These are phyloP conservation scores for Exserohilum rostratum DNA, from an alignment of 2,329 filamentous ascomycete genomes.

Conservation along the genomic window DNA sequence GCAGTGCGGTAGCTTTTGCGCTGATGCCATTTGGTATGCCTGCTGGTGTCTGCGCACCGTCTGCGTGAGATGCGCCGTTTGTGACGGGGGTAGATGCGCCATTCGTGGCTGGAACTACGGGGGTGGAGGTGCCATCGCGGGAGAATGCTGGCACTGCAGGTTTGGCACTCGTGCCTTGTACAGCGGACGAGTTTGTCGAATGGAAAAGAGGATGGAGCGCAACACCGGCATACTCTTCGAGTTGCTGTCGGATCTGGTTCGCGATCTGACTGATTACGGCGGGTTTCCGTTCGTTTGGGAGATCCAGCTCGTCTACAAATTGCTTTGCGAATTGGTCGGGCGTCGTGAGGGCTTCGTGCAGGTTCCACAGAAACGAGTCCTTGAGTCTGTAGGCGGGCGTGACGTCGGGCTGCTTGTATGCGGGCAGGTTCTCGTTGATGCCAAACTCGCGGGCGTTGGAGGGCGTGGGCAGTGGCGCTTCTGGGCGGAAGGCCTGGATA, in stretches of 20 bases:
- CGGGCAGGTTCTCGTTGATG: constrained; percentile 74
- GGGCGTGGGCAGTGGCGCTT: constrained; percentile 68
- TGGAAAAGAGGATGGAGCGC: constrained; percentile 93
- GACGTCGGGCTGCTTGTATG: constrained; percentile 79
- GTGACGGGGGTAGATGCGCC: constrained; percentile 62
- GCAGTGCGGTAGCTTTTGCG: constrained; percentile 69
- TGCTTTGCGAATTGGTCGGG: constrained; percentile 94
- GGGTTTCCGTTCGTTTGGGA: constrained; percentile 71
- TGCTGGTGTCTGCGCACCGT: constrained; percentile 54
- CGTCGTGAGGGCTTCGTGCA: constrained; percentile 91
- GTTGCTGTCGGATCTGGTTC: constrained; percentile 89
- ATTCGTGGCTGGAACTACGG: constrained; percentile 54
- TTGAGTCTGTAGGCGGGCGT: constrained; percentile 87
- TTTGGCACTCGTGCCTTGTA: constrained; percentile 39
- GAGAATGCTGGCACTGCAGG: constrained; percentile 51
- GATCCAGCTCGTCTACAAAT: constrained; percentile 89
- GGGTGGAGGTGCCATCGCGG: constrained; percentile 58
- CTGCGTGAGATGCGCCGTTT: constrained; percentile 53
- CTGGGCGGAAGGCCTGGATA: constrained; percentile 76
- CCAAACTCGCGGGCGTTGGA: constrained; percentile 62
- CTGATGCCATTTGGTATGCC: constrained; percentile 64
- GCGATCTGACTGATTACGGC: constrained; percentile 79
- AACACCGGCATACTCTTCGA: constrained; percentile 95
- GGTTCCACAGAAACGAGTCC: constrained; percentile 97
- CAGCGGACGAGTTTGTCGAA: constrained; percentile 48